Evolutionary conservation across 2,329 filamentous ascomycete genomes (phyloP), one percentile per base, ranked within the genome.

Genomic region (Trichoderma sp.): DNA sequence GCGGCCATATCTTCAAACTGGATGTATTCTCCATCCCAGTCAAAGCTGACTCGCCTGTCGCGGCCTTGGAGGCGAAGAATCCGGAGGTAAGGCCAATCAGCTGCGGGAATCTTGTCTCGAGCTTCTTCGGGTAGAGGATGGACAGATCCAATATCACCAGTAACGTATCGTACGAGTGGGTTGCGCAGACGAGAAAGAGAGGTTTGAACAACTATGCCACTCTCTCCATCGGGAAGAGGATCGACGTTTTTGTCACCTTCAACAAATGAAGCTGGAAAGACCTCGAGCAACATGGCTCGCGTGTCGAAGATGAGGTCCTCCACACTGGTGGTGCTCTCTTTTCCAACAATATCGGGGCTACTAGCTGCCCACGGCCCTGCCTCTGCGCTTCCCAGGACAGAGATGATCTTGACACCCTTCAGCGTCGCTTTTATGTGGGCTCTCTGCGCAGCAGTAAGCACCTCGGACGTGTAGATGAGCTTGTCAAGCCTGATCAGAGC

Each of bases 381-480:
- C 65, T 86, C 84, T 0, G 82, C 79, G 34, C 83, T 85, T 0
- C 82, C 84, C 0, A 84, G 43, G 2, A 85, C 12, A 0, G 83
- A 85, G 68, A 72, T 81, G 23, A 85, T 81, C 7, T 76, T 76
- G 11, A 84, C 73, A 0, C 76, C 71, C 0, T 77, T 79, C 0
- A 85, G 71, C 0, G 81, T 76, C 0, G 74, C 68, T 3, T 43
- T 43, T 2, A 85, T 78, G 13, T 80, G 79, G 0, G 64, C 71
- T 26, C 77, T 76, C 43, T 85, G 83, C 0, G 77, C 65, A 0
- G 59, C 6, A 0, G 79, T 82, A 26, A 86, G 74, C 0, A 78
- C 73, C 36, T 86, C 84, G 0, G 84, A 85, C 0, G 84, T 85
- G 70, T 85, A 85, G 3, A 85, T 78, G 0, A 85, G 76, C 72